phyloP scores from a whole-genome alignment of 179 eudicot genomes.

The Spergularia azorica region DNA sequence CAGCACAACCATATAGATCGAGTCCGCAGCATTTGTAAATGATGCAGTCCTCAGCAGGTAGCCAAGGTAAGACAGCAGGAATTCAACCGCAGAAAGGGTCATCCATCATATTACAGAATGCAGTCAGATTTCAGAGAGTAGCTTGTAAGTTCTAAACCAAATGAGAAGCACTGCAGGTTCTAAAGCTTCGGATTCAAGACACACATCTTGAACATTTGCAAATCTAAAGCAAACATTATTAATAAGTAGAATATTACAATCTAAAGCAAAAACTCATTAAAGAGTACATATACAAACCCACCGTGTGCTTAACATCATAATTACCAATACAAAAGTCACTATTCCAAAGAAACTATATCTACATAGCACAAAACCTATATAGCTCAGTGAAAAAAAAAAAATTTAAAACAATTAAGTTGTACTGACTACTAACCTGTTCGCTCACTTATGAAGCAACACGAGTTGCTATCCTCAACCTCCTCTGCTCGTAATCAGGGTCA shows the following conservation, averaged over 20 bases:
- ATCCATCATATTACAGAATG: background rate
- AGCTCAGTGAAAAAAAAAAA: background rate
- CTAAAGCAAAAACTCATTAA: slow-evolving; percentile 17
- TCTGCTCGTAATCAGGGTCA: slow-evolving; percentile 75
- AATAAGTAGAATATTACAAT: slow-evolving; percentile 13
- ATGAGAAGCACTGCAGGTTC: background rate
- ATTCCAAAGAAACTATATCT: slow-evolving; percentile 19
- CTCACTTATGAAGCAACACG: slow-evolving; percentile 12
- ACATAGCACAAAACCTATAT: slow-evolving; percentile 14
- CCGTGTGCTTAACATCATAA: background rate
- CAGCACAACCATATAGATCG: too few species aligned
- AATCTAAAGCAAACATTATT: slow-evolving; percentile 12
- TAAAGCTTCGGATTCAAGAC: background rate
- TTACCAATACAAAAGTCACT: background rate
- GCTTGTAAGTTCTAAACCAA: background rate
- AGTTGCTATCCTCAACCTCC: slow-evolving; percentile 45
- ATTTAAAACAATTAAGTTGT: background rate
- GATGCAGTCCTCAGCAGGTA: too few species aligned
- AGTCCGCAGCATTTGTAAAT: too few species aligned
- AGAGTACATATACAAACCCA: slow-evolving; percentile 22
- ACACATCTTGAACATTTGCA: slow-evolving; percentile 7
- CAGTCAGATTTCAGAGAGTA: background rate
- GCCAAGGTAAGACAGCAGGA: background rate
- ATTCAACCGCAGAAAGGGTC: background rate
- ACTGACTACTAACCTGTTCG: slow-evolving; percentile 4